Percentiles rank a stretch among this genome's conserved stretches.
Evolutionary conservation across 75 land plant species (phyloP).

Genomic region (Pinus taeda): DNA sequence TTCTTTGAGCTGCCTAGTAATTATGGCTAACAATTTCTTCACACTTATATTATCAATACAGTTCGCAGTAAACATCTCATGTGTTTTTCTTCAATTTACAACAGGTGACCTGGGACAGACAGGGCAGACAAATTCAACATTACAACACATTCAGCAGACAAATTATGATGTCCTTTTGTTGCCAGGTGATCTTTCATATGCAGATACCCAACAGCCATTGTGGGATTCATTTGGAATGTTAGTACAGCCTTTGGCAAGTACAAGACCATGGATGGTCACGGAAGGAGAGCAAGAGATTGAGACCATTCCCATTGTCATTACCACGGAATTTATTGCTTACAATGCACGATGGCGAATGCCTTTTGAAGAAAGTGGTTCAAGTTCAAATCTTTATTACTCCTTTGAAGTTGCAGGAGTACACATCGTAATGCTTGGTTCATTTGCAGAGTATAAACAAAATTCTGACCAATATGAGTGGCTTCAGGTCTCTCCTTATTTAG

Average conservation of each 20-base stretch:
- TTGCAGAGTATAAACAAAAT: constrained; percentile 15
- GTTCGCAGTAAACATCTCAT: not conserved
- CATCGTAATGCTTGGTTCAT: constrained; percentile 60
- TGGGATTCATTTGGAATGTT: constrained; percentile 60
- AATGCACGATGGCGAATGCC: constrained; percentile 64
- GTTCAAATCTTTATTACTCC: constrained; percentile 61
- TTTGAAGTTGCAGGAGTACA: constrained; percentile 60
- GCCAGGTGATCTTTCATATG: constrained; percentile 57
- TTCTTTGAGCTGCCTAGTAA: not conserved
- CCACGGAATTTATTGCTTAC: constrained; percentile 31
- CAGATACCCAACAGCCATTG: constrained; percentile 43
- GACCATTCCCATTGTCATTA: constrained; percentile 30
- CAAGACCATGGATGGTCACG: constrained; percentile 61
- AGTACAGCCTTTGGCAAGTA: constrained; percentile 48
- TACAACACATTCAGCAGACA: constrained; percentile 31
- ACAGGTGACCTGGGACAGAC: constrained; percentile 62
- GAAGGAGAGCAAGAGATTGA: constrained; percentile 59
- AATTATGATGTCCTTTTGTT: constrained; percentile 41
- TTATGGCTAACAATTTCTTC: not conserved
- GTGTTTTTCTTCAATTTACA: not conserved
- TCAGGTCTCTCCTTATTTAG: constrained; percentile 29
- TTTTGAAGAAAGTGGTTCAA: constrained; percentile 47
- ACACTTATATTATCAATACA: not conserved
- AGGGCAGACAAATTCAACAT: constrained; percentile 34
- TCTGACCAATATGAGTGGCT: constrained; percentile 60